These are phyloP conservation scores for Castanea crenata DNA, from an alignment of 306 rosid genomes.

Conservation along the genomic window DNA sequence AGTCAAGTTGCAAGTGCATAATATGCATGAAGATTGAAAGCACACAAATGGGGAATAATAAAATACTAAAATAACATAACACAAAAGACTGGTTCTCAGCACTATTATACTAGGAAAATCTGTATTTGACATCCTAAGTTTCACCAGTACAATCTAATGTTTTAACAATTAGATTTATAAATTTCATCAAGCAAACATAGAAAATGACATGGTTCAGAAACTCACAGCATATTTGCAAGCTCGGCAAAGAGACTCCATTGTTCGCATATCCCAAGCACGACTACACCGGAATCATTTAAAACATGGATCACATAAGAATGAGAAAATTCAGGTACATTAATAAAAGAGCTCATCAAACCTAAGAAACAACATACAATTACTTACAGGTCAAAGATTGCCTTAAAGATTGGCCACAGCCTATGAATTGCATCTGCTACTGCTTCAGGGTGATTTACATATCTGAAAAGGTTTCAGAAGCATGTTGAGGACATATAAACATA, in stretches of 20 bases:
- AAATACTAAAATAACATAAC: not conserved
- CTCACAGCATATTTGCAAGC: conserved; percentile 99
- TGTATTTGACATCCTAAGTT: not conserved
- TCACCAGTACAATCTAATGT: not conserved
- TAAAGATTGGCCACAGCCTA: conserved; percentile 94
- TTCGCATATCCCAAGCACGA: conserved; percentile 99
- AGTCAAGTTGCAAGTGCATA: not conserved
- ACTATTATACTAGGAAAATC: not conserved
- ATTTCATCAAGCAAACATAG: conserved; percentile 9
- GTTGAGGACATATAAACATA: conserved; percentile 26
- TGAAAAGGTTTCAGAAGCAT: conserved; percentile 33
- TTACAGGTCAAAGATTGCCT: conserved; percentile 95
- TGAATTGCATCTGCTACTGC: conserved; percentile 98
- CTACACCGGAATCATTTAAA: conserved; percentile 42
- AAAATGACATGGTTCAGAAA: conserved; percentile 28
- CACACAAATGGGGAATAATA: too few relatives aligned
- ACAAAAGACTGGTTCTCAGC: not conserved
- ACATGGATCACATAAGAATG: conserved; percentile 19
- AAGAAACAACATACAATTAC: conserved; percentile 29
- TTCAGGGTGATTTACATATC: conserved; percentile 93
- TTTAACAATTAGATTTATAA: not conserved
- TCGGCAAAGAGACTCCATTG: conserved; percentile 99
- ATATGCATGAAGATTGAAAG: not conserved
- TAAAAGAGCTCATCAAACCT: not conserved
- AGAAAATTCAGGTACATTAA: not conserved